Base-by-base conservation (phyloP, 371 early-diverging fungal genomes). In the Mortierella sp. region DNA sequence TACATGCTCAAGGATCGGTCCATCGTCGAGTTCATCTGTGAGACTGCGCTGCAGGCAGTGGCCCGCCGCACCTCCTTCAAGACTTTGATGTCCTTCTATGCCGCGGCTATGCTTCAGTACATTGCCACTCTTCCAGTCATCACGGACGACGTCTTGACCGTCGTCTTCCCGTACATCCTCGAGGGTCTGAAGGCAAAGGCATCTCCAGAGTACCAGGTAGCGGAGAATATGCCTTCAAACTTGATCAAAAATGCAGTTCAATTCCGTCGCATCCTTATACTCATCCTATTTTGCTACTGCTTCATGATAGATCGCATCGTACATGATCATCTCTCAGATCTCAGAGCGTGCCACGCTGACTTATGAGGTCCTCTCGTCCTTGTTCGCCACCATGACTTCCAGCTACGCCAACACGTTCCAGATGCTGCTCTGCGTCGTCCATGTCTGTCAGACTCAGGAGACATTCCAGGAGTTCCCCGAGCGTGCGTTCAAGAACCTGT, bases 241-340 rank as follows among this genome's bases (percentile, higher is more conserved):
- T n/a, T 0, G 9, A 17, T 17, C 24, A 14, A 42, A n/a, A 2
- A 43, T 14, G 14, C 5, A 28, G 3, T 27, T 21, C 6, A 23
- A 19, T 31, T 57, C 4, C 28, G 37, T 30, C 5, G 1, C 5
- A 39, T 23, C 26, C n/a, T 21, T 32, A 51, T 51, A 50, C 44
- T 42, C 12, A 12, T 42, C 50, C 64, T 8, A 19, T 57, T 9
- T 41, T 32, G 17, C 30, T 42, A 15, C 17, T 26, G n/a, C 24
- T 41, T n/a, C n/a, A n/a, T n/a, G n/a, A 2, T 76, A 76, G 78
- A 69, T 87, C 50, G 86, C 90, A 0, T 80, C 85, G 6, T 90
- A 90, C 53, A 90, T 92, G 90, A 86, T 90, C 46, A 65, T 92
- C 31, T 86, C 89, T 17, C 90, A 90, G 68, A 70, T 92, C 21